A percentile compares a stretch with the other conserved stretches of the same genome.
Conservation (phyloP, 2,329 filamentous ascomycete genomes). For the Shiraia sp. region DNA sequence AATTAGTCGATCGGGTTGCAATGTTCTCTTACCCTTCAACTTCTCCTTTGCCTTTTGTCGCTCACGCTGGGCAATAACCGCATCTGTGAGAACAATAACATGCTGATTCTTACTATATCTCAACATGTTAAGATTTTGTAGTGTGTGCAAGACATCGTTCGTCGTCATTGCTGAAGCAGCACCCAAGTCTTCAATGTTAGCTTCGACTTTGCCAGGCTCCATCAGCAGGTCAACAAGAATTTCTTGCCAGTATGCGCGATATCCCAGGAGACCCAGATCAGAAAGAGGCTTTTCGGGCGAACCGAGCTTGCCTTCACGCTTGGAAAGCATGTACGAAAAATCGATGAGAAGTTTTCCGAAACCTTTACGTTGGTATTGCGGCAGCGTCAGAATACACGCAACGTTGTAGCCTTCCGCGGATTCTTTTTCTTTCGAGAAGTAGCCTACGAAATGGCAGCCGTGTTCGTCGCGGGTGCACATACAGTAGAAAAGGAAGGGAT, state of each 20-base stretch:
- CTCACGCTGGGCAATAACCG: conserved; percentile 70
- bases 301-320: conserved; percentile 91
- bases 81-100: conserved; percentile 89
- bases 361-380: conserved; percentile 93
- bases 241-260: conserved; percentile 97
- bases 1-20: conserved; percentile 77
- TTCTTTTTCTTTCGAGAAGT: conserved; percentile 98
- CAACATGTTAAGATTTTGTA: conserved; percentile 93
- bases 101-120: conserved; percentile 96
- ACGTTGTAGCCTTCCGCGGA: conserved; percentile 96
- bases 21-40: conserved; percentile 73
- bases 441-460: conserved; percentile 96
- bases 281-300: conserved; percentile 96
- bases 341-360: conserved; percentile 93
- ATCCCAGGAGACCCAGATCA: conserved; percentile 89
- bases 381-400: conserved; percentile 94
- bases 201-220: conserved; percentile 63
- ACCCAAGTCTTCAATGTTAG: conserved; percentile 85
- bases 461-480: conserved; percentile 90
- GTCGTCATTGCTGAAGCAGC: conserved; percentile 89
- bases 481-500: conserved; percentile 97
- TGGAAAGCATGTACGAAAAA: conserved; percentile 95
- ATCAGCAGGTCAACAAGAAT: conserved; percentile 87
- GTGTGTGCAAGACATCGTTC: conserved; percentile 90
- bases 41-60: conserved; percentile 79